Conservation (phyloP, 805 yeast species). For the Kluyveromyces nonfermentans region DNA sequence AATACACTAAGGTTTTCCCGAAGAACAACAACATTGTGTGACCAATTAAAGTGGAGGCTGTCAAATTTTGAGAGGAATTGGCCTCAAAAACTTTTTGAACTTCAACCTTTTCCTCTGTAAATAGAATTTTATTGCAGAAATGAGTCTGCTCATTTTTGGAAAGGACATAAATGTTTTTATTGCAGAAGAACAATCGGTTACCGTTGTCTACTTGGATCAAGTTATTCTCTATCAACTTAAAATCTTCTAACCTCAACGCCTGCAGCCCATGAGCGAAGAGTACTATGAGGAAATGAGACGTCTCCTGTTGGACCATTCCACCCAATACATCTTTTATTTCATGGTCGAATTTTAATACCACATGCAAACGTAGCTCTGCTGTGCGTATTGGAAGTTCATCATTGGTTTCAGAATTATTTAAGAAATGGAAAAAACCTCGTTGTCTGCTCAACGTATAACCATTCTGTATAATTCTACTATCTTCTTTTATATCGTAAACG, state of each 20-base stretch:
- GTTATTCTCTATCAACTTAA: constrained; percentile 19
- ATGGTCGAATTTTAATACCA: constrained; percentile 27
- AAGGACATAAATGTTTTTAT: constrained; percentile 15
- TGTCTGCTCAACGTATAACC: constrained; percentile 26
- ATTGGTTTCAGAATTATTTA: constrained; percentile 13
- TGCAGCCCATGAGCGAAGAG: constrained; percentile 26
- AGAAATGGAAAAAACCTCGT: constrained; percentile 21
- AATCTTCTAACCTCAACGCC: constrained; percentile 18
- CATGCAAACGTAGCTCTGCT: constrained; percentile 24
- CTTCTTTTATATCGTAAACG: constrained; percentile 22
- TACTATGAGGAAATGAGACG: constrained; percentile 19
- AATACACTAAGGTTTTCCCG: constrained; percentile 12
- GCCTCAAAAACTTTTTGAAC: constrained; percentile 4
- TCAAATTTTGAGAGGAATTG: constrained; percentile 5
- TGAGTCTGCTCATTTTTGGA: constrained; percentile 7
- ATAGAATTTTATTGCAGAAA: constrained; percentile 12
- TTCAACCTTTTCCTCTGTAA: constrained; percentile 8
- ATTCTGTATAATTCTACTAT: constrained; percentile 27
- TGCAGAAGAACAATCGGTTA: constrained; percentile 10
- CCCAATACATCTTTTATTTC: constrained; percentile 21
- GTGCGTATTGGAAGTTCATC: constrained; percentile 26
- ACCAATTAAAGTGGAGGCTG: constrained; percentile 8
- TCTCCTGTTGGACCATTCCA: constrained; percentile 12
- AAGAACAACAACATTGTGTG: constrained; percentile 13
- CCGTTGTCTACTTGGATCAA: constrained; percentile 18